Percentiles rank a stretch among this genome's conserved stretches.
phyloP scores from a whole-genome alignment of 345 rosid species.

The Eucalyptus pauciflora region DNA sequence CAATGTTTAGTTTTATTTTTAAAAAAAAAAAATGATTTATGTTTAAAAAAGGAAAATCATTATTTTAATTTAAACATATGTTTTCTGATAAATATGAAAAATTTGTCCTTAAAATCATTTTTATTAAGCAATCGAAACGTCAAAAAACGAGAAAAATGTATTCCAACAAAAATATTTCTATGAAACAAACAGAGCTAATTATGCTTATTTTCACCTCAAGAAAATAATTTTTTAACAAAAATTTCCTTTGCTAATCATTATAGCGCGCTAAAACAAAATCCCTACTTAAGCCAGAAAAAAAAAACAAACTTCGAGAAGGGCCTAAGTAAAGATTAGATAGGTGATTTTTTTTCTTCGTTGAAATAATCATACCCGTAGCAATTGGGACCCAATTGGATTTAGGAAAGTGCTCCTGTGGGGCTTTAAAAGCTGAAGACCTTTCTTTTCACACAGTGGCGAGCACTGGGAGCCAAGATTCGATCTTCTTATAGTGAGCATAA shows the following conservation, averaged over 20 bases:
- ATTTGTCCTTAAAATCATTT: not conserved
- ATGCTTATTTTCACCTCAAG: not conserved
- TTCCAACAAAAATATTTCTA: not conserved
- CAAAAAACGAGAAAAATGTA: not conserved
- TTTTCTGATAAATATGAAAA: not conserved
- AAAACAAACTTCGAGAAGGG: not conserved
- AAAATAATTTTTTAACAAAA: not conserved
- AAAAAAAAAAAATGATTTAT: not conserved
- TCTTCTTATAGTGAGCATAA: not conserved
- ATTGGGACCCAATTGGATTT: not conserved
- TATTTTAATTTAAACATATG: not conserved
- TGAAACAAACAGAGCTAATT: not conserved
- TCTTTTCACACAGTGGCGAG: slow-evolving; percentile 24
- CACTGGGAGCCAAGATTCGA: slow-evolving; percentile 2
- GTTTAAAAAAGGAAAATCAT: not conserved
- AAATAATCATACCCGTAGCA: not conserved
- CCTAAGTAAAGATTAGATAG: not conserved
- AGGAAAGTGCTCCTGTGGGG: slow-evolving; percentile 7
- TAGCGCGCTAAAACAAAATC: not conserved
- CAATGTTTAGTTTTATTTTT: not conserved
- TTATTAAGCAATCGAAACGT: not conserved
- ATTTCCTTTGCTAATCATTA: not conserved
- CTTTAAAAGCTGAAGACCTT: slow-evolving; percentile 11
- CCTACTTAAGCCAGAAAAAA: not conserved
- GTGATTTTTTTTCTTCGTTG: not conserved